phyloP scores from a whole-genome alignment of 1,284 basidiomycete species.

The Ganoderma lucidum region DNA sequence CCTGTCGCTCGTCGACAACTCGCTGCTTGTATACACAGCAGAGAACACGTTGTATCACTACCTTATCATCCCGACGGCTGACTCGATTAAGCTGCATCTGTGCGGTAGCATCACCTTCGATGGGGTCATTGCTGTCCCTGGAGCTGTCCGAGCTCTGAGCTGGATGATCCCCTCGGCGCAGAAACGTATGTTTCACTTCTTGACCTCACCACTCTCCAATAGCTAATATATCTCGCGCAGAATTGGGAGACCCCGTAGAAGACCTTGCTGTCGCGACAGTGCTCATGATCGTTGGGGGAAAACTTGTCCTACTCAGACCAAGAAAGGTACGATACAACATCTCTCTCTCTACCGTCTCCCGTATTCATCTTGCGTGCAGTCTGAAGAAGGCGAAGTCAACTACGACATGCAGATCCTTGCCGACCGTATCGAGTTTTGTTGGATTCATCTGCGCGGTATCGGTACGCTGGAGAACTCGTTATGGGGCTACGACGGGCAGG shows the following conservation, averaged over 20 bases:
- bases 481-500: constrained; percentile 95
- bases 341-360: too few species aligned
- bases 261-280: constrained; percentile 96
- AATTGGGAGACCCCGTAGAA: constrained; percentile 92
- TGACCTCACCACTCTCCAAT: background rate
- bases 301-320: constrained; percentile 87
- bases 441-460: constrained; percentile 96
- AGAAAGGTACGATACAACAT: constrained; percentile 62
- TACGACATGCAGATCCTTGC: constrained; percentile 99
- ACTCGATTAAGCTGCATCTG: constrained; percentile 85
- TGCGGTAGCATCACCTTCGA: constrained; percentile 97
- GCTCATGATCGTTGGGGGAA: constrained; percentile 95
- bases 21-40: constrained; percentile 95
- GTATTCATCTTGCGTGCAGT: constrained; percentile 48
- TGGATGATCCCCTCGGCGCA: constrained; percentile 97
- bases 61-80: constrained; percentile 86
- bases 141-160: constrained; percentile 89
- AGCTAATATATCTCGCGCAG: constrained; percentile 49
- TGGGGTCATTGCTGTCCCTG: constrained; percentile 89
- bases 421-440: constrained; percentile 96
- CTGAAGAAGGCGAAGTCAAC: constrained; percentile 88
- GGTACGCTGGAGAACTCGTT: constrained; percentile 95
- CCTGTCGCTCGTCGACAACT: constrained; percentile 94
- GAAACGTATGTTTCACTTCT: constrained; percentile 70
- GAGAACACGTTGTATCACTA: constrained; percentile 97